These are phyloP conservation scores for Pulveroboletus frians DNA, from an alignment of 768 basidiomycete species.

Conservation along the genomic window DNA sequence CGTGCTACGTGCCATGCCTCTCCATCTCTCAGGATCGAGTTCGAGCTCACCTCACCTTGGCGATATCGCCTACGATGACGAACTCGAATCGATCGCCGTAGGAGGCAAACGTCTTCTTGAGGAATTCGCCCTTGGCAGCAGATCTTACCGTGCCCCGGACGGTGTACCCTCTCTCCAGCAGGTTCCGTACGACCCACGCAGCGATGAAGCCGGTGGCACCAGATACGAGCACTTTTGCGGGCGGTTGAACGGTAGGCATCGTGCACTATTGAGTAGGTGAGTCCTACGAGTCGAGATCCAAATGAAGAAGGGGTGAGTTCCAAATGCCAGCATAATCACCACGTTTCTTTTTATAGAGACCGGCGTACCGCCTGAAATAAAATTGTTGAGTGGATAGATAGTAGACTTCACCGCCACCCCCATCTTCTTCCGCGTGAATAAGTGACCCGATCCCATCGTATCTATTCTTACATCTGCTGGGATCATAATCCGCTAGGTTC, in stretches of 20 bases:
- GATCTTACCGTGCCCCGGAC: constrained; percentile 68
- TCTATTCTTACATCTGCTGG: too few relatives aligned
- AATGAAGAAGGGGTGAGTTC: not conserved
- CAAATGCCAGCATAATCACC: not conserved
- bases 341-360: too few relatives aligned
- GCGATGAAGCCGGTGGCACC: constrained; percentile 25
- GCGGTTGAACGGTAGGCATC: constrained; percentile 25
- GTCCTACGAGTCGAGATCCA: not conserved
- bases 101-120: constrained; percentile 48
- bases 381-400: too few relatives aligned
- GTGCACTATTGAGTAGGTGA: not conserved
- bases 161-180: constrained; percentile 58
- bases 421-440: too few relatives aligned
- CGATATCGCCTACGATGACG: constrained; percentile 67
- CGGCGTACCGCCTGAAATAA: too few relatives aligned
- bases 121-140: constrained; percentile 50
- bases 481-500: too few relatives aligned
- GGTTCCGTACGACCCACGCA: constrained; percentile 46
- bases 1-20: too few relatives aligned
- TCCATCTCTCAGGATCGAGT: too few relatives aligned
- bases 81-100: constrained; percentile 58
- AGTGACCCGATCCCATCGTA: too few relatives aligned
- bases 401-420: too few relatives aligned
- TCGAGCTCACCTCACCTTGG: constrained; percentile 32
- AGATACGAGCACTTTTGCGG: constrained; percentile 28